Evolutionary conservation across 1,284 basidiomycete genomes (phyloP).

Genomic region (Irpex sp.): DNA sequence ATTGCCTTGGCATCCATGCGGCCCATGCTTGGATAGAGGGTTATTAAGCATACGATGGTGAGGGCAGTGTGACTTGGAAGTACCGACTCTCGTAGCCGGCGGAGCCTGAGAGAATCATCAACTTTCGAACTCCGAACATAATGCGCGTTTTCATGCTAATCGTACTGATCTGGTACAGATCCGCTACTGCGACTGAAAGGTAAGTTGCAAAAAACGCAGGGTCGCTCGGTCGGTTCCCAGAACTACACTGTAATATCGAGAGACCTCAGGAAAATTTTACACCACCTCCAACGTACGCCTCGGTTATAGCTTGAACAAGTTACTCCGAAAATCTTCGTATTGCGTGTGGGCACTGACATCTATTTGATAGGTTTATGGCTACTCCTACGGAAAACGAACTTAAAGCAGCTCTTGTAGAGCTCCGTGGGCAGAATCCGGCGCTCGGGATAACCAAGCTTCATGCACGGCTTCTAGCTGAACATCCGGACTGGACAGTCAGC

Average conservation of each 20-base stretch:
- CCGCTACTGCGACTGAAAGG: too few species aligned
- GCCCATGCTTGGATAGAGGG: too few species aligned
- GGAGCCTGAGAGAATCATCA: too few species aligned
- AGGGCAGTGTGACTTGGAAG: too few species aligned
- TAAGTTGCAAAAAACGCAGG: too few species aligned
- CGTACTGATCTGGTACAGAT: too few species aligned
- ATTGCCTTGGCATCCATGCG: too few species aligned
- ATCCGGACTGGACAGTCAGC: slow-evolving; percentile 73
- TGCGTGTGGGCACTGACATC: not conserved
- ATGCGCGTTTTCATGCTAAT: too few species aligned
- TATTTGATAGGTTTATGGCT: not conserved
- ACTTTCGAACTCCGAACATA: too few species aligned
- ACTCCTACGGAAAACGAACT: slow-evolving; percentile 47
- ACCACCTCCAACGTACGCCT: not conserved
- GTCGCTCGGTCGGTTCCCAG: too few species aligned
- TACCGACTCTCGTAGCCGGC: too few species aligned
- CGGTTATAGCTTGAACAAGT: not conserved
- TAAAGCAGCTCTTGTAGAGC: slow-evolving; percentile 31
- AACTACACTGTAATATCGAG: not conserved
- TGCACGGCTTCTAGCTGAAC: slow-evolving; percentile 49
- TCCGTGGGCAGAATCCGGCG: slow-evolving; percentile 52
- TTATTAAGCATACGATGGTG: too few species aligned
- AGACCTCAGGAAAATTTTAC: not conserved
- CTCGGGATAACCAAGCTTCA: slow-evolving; percentile 75
- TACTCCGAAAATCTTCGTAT: not conserved